Conservation (phyloP, 1,284 basidiomycete genomes). For the Apiotrichum porosum region DNA sequence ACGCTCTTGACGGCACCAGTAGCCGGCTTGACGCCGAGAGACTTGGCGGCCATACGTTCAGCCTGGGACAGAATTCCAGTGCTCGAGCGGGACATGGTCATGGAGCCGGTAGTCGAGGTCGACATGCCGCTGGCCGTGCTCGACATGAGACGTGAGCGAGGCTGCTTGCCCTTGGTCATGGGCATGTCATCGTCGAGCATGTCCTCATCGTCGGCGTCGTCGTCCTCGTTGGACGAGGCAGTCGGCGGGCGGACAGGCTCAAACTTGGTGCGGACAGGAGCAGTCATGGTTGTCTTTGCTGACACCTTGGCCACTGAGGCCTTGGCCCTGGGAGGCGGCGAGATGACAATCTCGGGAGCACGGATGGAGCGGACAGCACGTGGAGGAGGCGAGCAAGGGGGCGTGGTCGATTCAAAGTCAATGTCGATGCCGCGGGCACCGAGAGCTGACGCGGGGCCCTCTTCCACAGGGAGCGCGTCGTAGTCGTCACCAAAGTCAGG, state of each 20-base stretch:
- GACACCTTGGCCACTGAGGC: background rate
- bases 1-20: slow-evolving; percentile 64
- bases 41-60: slow-evolving; percentile 40
- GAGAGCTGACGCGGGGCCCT: slow-evolving; percentile 9
- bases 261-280: slow-evolving; percentile 1
- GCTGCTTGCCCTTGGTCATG: background rate
- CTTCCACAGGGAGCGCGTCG: slow-evolving; percentile 7
- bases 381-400: slow-evolving; percentile 7
- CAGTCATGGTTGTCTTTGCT: background rate
- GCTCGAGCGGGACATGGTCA: background rate
- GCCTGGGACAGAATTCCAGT: slow-evolving; percentile 30
- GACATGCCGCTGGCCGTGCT: background rate
- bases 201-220: slow-evolving; percentile 2
- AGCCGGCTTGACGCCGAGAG: slow-evolving; percentile 42
- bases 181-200: background rate
- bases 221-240: background rate
- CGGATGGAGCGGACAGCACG: background rate
- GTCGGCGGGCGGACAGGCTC: background rate
- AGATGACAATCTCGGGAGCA: slow-evolving; percentile 6
- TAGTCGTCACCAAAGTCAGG: slow-evolving; percentile 14
- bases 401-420: slow-evolving; percentile 8
- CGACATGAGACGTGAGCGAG: background rate
- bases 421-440: slow-evolving; percentile 10
- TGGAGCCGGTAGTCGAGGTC: background rate
- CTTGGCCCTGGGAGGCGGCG: slow-evolving; percentile 9